phyloP scores from a whole-genome alignment of 1,139 yeast genomes.

The Debaryomycetaceae sp. region DNA sequence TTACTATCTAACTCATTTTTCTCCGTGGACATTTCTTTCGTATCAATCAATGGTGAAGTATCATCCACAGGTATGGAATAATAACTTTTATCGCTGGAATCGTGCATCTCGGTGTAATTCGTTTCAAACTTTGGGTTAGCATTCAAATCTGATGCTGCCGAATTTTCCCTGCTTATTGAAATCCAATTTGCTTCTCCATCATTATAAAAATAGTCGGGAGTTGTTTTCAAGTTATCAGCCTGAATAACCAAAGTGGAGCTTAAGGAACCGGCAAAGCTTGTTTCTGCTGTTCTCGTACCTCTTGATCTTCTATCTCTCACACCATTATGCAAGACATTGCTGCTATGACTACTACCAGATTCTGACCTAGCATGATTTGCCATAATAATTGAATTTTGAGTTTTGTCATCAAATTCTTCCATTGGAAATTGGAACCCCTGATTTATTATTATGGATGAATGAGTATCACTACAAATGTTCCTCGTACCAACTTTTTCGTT shows the following conservation, averaged over 20 bases:
- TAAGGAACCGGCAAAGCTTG: neutral
- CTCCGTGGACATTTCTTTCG: neutral
- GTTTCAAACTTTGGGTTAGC: neutral
- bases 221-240: neutral
- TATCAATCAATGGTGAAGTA: neutral
- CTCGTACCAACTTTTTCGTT: neutral
- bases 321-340: neutral
- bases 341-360: neutral
- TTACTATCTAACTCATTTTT: too few relatives aligned
- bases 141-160: neutral
- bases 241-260: neutral
- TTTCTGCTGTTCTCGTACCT: neutral
- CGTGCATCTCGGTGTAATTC: neutral
- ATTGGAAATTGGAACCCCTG: neutral
- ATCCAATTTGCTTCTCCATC: constrained; percentile 42
- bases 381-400: neutral
- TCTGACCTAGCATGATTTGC: neutral
- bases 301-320: neutral
- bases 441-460: neutral
- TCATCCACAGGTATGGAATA: neutral
- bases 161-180: constrained; percentile 21
- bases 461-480: neutral
- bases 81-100: neutral
- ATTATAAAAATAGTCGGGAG: constrained; percentile 17
- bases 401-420: neutral